These are phyloP conservation scores for Camellia granthamiana DNA, from an alignment of 148 eudicot genomes.

Conservation along the genomic window DNA sequence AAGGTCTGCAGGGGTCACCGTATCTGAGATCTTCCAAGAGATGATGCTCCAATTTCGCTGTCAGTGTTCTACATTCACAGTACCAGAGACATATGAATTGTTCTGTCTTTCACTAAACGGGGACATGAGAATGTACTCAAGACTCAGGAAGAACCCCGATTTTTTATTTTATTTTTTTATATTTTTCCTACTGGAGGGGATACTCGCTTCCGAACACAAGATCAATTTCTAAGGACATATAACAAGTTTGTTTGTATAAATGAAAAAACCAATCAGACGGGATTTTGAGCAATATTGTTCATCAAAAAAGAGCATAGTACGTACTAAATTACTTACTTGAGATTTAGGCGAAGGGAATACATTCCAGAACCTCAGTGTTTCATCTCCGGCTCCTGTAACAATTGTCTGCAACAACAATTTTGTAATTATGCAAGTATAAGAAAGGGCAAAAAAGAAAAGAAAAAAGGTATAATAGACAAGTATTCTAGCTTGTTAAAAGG, in stretches of 20 bases:
- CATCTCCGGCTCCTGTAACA: conserved; percentile 97
- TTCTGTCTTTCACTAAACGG: neutral
- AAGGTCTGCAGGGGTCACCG: conserved; percentile 40
- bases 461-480: neutral
- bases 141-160: neutral
- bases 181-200: neutral
- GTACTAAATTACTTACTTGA: conserved; percentile 44
- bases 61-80: conserved; percentile 64
- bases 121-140: neutral
- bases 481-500: neutral
- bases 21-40: conserved; percentile 76
- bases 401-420: conserved; percentile 57
- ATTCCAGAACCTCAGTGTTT: conserved; percentile 92
- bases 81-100: neutral
- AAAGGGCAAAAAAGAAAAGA: neutral
- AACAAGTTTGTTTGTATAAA: neutral
- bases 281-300: neutral
- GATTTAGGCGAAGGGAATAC: conserved; percentile 88
- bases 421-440: neutral
- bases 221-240: neutral
- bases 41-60: conserved; percentile 68
- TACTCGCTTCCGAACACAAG: neutral
- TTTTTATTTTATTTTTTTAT: neutral
- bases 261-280: neutral
- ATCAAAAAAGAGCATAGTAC: neutral